Conservation (phyloP, 116 monocot species). For the Dioscorea cayenensis region DNA sequence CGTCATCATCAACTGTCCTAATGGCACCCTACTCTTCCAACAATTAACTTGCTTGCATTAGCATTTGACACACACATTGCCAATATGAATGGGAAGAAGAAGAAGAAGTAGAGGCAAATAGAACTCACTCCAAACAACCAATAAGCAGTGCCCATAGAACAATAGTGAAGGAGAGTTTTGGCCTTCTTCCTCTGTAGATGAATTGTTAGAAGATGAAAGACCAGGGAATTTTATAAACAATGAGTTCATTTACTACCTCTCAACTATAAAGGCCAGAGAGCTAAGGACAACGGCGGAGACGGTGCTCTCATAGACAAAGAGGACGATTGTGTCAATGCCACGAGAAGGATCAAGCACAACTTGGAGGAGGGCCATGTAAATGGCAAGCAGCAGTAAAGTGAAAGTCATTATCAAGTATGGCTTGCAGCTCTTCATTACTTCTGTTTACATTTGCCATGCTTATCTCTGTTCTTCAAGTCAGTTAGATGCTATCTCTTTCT, state of each 20-base stretch:
- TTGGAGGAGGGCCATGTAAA: constrained; percentile 8
- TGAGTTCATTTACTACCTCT: constrained; percentile 9
- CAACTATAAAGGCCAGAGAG: constrained; percentile 13
- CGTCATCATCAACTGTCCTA: constrained; percentile 30
- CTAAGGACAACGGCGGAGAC: constrained; percentile 8
- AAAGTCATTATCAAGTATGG: constrained; percentile 5
- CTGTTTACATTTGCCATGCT: background rate
- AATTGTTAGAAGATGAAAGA: background rate
- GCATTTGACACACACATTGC: background rate
- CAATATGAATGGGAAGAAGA: too few relatives aligned
- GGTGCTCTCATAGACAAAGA: constrained; percentile 23
- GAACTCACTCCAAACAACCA: constrained; percentile 14
- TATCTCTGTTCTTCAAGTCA: too few relatives aligned
- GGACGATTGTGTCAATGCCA: constrained; percentile 10
- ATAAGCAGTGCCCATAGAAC: constrained; percentile 17
- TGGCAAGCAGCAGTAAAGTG: background rate
- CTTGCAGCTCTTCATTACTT: constrained; percentile 1
- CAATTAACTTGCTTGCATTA: background rate
- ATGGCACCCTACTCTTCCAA: constrained; percentile 13
- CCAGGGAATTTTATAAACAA: background rate
- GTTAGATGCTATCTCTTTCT: too few relatives aligned
- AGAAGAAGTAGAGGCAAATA: too few relatives aligned
- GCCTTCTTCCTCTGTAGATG: constrained; percentile 8
- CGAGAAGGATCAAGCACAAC: constrained; percentile 5
- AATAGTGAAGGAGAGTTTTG: constrained; percentile 1